Conservation (phyloP, 176 grass and related monocot genomes). For the Cenchrus purpureus region DNA sequence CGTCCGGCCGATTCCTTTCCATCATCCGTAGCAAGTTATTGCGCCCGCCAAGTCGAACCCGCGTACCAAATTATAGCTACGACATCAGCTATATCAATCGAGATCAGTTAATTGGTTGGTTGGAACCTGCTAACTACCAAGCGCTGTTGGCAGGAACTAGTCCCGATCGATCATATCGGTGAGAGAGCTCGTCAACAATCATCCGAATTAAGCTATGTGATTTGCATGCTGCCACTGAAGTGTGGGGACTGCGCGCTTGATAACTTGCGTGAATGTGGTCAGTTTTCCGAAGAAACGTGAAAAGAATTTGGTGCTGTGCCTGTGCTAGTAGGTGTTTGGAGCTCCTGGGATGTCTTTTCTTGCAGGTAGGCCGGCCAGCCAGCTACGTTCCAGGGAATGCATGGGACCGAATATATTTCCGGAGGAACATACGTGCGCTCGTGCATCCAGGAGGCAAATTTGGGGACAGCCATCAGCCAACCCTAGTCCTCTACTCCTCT, state of each 20-base stretch:
- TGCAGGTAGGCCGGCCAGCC: not conserved
- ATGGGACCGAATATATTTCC: not conserved
- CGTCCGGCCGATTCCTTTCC: constrained; percentile 29
- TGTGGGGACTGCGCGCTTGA: no score
- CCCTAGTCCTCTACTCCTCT: not conserved
- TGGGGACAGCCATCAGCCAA: not conserved
- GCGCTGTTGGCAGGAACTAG: not conserved
- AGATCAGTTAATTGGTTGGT: not conserved
- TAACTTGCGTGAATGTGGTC: not conserved
- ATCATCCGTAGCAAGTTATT: constrained; percentile 11
- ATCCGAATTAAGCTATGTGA: no score
- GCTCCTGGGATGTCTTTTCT: not conserved
- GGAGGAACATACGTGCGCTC: not conserved
- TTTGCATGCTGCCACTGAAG: not conserved
- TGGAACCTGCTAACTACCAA: not conserved
- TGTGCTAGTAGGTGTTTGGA: not conserved
- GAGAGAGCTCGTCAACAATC: not conserved
- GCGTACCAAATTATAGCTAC: not conserved
- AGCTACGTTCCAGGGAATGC: not conserved
- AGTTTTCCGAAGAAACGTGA: constrained; percentile 10
- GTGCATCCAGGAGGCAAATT: not conserved
- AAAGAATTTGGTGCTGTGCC: not conserved
- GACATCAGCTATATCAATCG: not conserved
- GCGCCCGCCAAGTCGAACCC: not conserved
- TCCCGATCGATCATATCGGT: not conserved